Evolutionary conservation across 2,329 filamentous ascomycete genomes (phyloP), one percentile per base, ranked within the genome.

Genomic region (Pseudophaeomoniella oleicola): DNA sequence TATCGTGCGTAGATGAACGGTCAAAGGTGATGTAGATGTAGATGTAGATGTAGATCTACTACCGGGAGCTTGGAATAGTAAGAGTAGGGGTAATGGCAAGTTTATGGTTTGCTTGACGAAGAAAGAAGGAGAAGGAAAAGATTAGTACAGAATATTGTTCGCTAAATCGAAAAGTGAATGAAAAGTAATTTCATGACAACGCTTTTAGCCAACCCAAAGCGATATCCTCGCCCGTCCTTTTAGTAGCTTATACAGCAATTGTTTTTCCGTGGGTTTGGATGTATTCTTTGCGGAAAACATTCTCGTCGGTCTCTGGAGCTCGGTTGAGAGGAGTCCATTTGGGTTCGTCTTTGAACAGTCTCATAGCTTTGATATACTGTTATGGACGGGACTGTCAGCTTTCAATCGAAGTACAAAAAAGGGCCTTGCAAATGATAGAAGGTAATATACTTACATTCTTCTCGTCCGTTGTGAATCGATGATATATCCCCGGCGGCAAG

Each of bases 261-360:
- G 13, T 10, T 10, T 34, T 16, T 6, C 32, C 40, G 32, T 52
- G 41, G 16, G 45, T 47, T 40, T 63, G 55, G 19, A 94, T 64
- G 51, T 98, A 98, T 34, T 75, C 72, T 67, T 84, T 74, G 40
- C 90, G 75, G 56, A 78, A 81, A 36, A 69, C 62, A 60, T 96
- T 98, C 41, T 56, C 56, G 54, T 96, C 85, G 31, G 94, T 72
- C 34, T 88, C 81, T 3, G 65, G 60, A 4, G 72, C 75, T 39
- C 90, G 75, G 63, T 94, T 93, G 46, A 98, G 60, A 11, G 90
- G 82, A 22, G 86, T 96, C 90, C 90, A 98, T 63, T 96, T 94
- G 19, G 90, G 90, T 61, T 96, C 87, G 46, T 96, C 90, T 64
- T 96, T 87, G 72, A 96, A 98, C 36, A 98, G 68, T 39, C 90